These are phyloP conservation scores for Cercophora scortea DNA, from an alignment of 495 filamentous ascomycete species.

Conservation along the genomic window DNA sequence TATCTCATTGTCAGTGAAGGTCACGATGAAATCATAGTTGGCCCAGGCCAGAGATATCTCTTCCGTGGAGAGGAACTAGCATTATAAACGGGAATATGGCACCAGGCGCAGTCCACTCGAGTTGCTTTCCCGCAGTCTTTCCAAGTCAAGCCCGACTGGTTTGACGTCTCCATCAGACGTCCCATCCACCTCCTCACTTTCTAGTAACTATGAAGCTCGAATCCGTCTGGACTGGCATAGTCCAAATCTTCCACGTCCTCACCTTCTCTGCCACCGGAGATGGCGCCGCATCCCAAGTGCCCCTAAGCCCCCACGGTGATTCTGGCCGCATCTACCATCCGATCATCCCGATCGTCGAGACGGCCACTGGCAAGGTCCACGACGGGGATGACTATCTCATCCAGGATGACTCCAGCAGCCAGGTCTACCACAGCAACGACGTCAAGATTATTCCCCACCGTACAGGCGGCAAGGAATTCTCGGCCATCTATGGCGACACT, in stretches of 20 bases:
- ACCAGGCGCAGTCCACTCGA: no score
- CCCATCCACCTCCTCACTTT: not conserved
- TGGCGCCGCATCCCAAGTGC: not conserved
- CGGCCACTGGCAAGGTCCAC: not conserved
- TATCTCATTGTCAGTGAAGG: no score
- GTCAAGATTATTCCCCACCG: not conserved
- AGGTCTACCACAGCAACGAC: not conserved
- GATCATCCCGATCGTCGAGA: not conserved
- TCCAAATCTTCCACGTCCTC: conserved; percentile 7
- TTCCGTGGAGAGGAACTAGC: no score
- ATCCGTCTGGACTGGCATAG: conserved; percentile 8
- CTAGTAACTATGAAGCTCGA: conserved; percentile 4
- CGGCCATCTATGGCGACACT: not conserved
- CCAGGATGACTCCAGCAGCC: not conserved
- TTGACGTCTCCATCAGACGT: not conserved
- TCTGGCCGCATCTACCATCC: no score
- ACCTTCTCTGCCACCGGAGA: conserved; percentile 6
- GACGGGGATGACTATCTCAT: not conserved
- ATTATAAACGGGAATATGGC: no score
- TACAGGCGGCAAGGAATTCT: not conserved
- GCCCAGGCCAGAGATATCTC: no score
- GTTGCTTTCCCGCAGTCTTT: no score
- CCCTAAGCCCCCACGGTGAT: not conserved
- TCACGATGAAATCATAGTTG: no score
- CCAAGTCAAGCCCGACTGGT: not conserved